Evolutionary conservation across 306 rosid genomes (phyloP), one percentile per base, ranked within the genome.

Genomic region (Dicorynia guianensis): DNA sequence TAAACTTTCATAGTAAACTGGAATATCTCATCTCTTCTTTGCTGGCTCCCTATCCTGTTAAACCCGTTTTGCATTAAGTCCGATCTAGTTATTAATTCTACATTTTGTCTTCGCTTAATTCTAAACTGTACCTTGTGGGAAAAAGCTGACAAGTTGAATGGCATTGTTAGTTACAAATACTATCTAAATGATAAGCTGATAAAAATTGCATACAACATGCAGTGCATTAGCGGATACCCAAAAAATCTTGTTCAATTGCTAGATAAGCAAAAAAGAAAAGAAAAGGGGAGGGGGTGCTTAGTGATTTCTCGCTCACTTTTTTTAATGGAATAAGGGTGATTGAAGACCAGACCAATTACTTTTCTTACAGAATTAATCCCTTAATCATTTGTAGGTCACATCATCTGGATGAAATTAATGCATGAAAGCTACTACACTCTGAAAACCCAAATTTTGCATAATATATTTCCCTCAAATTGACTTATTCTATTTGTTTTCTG

Each of bases 91-190:
- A 42, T 43, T 19, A 50, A 38, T 43, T 42, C 57, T 50, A 14
- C 48, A 17, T 10, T 71, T 80, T 80, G 20, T 66, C 72, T 38
- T 53, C 17, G 59, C 18, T 44, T 43, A 60, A 49, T 48, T 44
- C 48, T 1, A 25, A 25, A 25, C 30, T 25, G 30, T 25, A 25
- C 2, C 30, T 25, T 25, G 30, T 1, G 30, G 30, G 1, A 25
- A 25, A 25, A 25, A 25, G 1, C 30, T 25, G 30, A 25, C 30
- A 25, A 25, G 30, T 25, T 25, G 30, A 2, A 25, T 25, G 30
- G 30, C 30, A 46, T 35, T n/a, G 20, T 48, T 38, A 54, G 50
- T 36, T 48, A 44, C 48, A 14, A 61, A 5, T 47, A 5, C 58
- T 17, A 39, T 46, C 19, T 47, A 5, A 38, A 38, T 5, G 59